Base-by-base conservation (phyloP, 352 stramenopile species). In the Phytophthora europaea region DNA sequence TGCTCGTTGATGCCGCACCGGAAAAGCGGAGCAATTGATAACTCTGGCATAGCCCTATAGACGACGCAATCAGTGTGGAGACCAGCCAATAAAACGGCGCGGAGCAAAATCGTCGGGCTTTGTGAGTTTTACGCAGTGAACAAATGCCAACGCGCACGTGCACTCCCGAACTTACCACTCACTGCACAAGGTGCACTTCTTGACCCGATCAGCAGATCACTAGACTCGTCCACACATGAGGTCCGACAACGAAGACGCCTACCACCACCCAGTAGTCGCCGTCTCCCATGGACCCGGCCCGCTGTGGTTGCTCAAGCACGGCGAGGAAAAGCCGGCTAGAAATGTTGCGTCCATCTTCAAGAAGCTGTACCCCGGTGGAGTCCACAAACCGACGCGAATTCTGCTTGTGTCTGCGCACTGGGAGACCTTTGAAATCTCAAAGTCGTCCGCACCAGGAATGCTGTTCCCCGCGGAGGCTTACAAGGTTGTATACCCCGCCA, bases 331-430 rank as follows among this genome's bases (percentile, higher is more conserved):
- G 23, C 67, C 79, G 3, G 71, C 80, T 23, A 70, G 73, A 55
- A 84, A 86, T 34, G 76, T 90, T 31, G 70, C 68, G 4, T 75
- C 71, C 5, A 82, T 85, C 56, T 84, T 89, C 73, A 86, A 83
- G 51, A 73, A 85, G 28, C 51, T 90, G 20, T 87, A 89, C 36
- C 65, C 74, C 40, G 77, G 72, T 23, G 67, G 61, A 65, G 79
- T 57, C 1, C 54, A 70, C 57, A 72, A 77, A 31, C 77, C 76
- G 56, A 90, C 83, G 78, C 80, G 78, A 18, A 93, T 97, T 70
- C 65, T 98, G 10, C 65, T 98, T n/a, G 73, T 98, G 55, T 93
- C 85, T 8, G 93, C 89, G 40, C 92, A 98, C 71, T 98, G 89
- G 85, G 88, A 97, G 69, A 79, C 75, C n/a, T 82, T 87, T 47